Evolutionary conservation across 2,329 filamentous ascomycete species (phyloP).

Genomic region (Phialophora verrucosa): DNA sequence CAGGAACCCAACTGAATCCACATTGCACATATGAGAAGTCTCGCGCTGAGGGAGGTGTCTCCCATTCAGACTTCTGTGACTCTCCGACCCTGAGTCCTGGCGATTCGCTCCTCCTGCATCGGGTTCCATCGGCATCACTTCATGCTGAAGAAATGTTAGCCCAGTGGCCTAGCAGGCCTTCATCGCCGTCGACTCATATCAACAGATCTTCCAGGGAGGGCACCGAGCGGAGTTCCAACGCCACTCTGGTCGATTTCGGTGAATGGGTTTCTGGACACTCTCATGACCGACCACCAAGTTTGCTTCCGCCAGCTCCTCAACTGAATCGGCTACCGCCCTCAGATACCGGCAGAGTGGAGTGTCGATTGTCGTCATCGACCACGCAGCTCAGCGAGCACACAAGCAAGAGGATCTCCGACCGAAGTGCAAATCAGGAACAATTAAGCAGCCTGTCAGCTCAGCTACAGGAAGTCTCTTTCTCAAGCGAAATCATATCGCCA

Average conservation of each 20-base stretch:
- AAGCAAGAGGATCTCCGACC: conserved; percentile 3
- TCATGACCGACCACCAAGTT: conserved; percentile 16
- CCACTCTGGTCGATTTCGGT: conserved; percentile 18
- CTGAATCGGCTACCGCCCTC: background rate
- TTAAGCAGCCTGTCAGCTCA: conserved; percentile 4
- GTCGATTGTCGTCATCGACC: conserved; percentile 22
- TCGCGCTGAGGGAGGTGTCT: background rate
- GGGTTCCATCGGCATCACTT: conserved; percentile 29
- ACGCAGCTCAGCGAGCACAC: background rate
- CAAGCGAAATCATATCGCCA: background rate
- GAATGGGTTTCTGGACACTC: conserved; percentile 17
- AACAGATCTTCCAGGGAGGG: background rate
- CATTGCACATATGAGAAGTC: conserved; percentile 1
- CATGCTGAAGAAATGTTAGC: conserved; percentile 28
- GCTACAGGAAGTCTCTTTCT: conserved; percentile 17
- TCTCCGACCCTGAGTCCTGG: conserved; percentile 11
- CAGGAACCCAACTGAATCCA: conserved; percentile 11
- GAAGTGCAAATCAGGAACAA: conserved; percentile 2
- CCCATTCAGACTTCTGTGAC: conserved; percentile 11
- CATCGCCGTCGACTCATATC: background rate
- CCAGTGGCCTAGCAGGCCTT: conserved; percentile 15
- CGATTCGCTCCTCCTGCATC: conserved; percentile 23
- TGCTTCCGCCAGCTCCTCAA: conserved; percentile 27
- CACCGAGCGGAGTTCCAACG: conserved; percentile 12
- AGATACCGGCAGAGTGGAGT: conserved; percentile 23